A percentile compares a stretch with the other conserved stretches of the same genome.
Conservation (phyloP, 352 stramenopile species). For the Plasmopara viticola region DNA sequence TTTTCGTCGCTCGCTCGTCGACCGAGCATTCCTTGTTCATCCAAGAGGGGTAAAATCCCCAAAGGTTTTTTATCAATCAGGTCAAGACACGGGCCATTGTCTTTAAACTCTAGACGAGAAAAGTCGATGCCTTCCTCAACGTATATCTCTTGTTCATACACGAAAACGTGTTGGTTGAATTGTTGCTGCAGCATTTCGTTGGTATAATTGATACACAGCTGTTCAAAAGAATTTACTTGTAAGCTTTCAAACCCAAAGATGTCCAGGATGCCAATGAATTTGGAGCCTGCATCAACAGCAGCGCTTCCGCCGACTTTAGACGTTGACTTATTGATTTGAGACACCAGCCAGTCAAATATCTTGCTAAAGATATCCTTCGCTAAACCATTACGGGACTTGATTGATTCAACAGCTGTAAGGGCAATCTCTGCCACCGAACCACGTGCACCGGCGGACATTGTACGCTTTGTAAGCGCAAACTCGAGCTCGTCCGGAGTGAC, state of each 20-base stretch:
- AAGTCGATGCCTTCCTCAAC: conserved; percentile 94
- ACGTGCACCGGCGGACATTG: conserved; percentile 80
- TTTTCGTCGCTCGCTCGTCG: conserved; percentile 86
- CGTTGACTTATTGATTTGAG: conserved; percentile 89
- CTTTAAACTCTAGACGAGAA: conserved; percentile 87
- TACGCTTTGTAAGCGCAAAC: conserved; percentile 85
- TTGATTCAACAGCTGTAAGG: conserved; percentile 70
- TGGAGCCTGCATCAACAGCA: conserved; percentile 26
- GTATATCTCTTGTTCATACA: conserved; percentile 97
- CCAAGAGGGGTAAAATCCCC: conserved; percentile 91
- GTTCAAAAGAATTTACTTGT: conserved; percentile 91
- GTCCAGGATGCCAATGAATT: conserved; percentile 94
- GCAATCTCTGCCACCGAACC: conserved; percentile 83
- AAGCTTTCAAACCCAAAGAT: conserved; percentile 97
- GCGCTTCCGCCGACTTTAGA: conserved; percentile 44
- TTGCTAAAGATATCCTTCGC: conserved; percentile 95
- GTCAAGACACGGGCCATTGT: conserved; percentile 91
- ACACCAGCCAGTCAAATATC: conserved; percentile 96
- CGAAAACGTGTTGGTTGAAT: conserved; percentile 96
- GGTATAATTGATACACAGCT: conserved; percentile 96
- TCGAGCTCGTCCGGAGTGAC: conserved; percentile 78
- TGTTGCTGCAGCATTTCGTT: conserved; percentile 95
- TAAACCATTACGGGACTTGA: conserved; percentile 91
- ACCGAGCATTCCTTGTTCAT: conserved; percentile 94
- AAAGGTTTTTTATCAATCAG: conserved; percentile 90